These are phyloP conservation scores for Tetrapisispora nanseiensis DNA, from an alignment of 805 yeast genomes.

Conservation along the genomic window DNA sequence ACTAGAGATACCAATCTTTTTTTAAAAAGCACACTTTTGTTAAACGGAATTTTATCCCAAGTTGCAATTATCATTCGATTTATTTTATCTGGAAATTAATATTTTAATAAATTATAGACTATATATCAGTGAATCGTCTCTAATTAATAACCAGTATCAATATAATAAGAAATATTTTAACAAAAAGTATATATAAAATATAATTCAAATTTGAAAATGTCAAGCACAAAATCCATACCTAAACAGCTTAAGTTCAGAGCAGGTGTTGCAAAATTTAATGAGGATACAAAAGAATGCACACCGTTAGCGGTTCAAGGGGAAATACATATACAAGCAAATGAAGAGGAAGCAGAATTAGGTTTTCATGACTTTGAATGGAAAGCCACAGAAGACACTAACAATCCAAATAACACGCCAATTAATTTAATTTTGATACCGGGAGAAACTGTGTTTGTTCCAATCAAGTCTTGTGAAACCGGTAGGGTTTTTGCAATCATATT, in stretches of 20 bases:
- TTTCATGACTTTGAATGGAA: conserved; percentile 29
- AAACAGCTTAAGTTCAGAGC: conserved; percentile 37
- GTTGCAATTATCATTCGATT: too few species aligned
- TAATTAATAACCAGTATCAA: too few species aligned
- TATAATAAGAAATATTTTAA: too few species aligned
- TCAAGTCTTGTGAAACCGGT: conserved; percentile 62
- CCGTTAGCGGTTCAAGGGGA: conserved; percentile 51
- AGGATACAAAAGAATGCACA: conserved; percentile 44
- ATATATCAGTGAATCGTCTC: too few species aligned
- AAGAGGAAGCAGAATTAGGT: conserved; percentile 26
- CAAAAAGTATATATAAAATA: too few species aligned
- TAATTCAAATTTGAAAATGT: too few species aligned
- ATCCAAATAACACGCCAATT: conserved; percentile 19
- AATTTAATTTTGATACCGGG: conserved; percentile 69
- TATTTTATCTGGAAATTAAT: too few species aligned
- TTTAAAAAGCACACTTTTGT: too few species aligned
- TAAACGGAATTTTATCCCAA: too few species aligned
- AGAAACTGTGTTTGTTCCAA: conserved; percentile 67
- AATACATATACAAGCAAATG: conserved; percentile 24
- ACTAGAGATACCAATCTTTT: too few species aligned
- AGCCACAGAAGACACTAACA: conserved; percentile 22
- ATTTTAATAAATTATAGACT: too few species aligned
- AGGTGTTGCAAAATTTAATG: conserved; percentile 51
- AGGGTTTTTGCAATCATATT: conserved; percentile 64
- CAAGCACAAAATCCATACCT: background rate